Base-by-base conservation (phyloP, 208 protist species). In the Willaertia magna region DNA sequence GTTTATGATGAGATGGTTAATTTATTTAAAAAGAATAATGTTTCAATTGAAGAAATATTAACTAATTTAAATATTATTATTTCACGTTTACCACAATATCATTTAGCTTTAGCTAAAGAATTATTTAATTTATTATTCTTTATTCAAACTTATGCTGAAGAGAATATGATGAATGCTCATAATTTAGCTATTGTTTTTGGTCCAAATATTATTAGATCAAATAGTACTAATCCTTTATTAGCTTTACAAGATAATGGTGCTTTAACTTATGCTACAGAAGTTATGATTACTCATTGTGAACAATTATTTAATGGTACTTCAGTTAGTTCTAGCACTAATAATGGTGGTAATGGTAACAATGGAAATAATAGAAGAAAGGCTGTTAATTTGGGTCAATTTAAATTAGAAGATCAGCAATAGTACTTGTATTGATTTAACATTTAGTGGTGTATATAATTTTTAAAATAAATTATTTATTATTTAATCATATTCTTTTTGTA, bases 161-260 rank as follows among this genome's bases (percentile, higher is more conserved):
- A 43, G 14, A 83, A 83, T 52, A 51, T 55, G 46, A 83, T 83
- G 78, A 44, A 40, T 20, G 16, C n/a, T 22, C 20, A 55, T 26
- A 83, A 83, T 55, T 83, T 83, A 26, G 78, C 46, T 12, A 83
- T 83, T 83, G 43, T 51, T 30, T 83, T 83, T 40, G 78, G 78
- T 26, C 78, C 78, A 40, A 83, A 83, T 83, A 83, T 83, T n/a
- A 30, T 83, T 20, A 83, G 78, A 55, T 30, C n/a, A 12, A 51
- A 42, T 11, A 55, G 43, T 42, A 7, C 20, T 7, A 83, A 48
- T 55, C 78, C 78, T 42, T 43, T 83, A 34, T 42, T 79, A 30
- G 39, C 42, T 12, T 7, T 48, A 16, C 18, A 40, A 49, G 75
- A 79, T 79, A 79, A 79, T 48, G 75, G 75, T 18, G 16, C 42